Base-by-base conservation (phyloP, 2,329 filamentous ascomycete species). In the Pseudopyricularia javanii region DNA sequence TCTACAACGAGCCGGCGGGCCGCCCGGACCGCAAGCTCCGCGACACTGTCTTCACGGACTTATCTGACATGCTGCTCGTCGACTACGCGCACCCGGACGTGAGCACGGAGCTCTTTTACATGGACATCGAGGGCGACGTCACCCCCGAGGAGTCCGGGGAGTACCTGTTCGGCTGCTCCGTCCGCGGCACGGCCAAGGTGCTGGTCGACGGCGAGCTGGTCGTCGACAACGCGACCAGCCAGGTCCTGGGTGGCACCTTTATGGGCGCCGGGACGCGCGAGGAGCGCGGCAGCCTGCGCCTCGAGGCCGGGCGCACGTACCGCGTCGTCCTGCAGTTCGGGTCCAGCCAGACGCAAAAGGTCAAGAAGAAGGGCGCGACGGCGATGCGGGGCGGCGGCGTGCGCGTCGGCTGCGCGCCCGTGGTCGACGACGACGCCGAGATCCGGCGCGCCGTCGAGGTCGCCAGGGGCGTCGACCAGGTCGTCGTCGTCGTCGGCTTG, bases 401-500 rank as follows among this genome's bases (percentile, higher is more conserved):
- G 15, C 54, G 53, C 12, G 12, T 59, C 4, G 54, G 55, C 35
- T 54, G 55, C 26, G 49, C 40, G 47, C 45, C 53, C 26, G 35
- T 37, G 4, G 49, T 56, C 47, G 59, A 62, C 4, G 22, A 50
- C 9, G 15, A 49, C 12, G 11, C 40, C 17, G 56, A 51, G 7
- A 49, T 56, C 20, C 50, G 20, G 0, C 58, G 33, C 53, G 59
- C 58, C 4, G 58, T 55, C 3, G 26, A 35, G 14, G 34, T 58
- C 8, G 82, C 81, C 8, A 69, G 70, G 54, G 66, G 72, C 17
- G 74, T 74, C 1, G 78, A 83, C 35, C 75, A 82, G 56, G 80
- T 82, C 14, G 69, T 85, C 20, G 65, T 84, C 17, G 76, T 80
- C 56, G 74, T 78, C 14, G 81, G 82, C 15, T 69, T 83, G 35